Evolutionary conservation across 1,139 yeast genomes (phyloP).

Genomic region (Geotrichum siamense): DNA sequence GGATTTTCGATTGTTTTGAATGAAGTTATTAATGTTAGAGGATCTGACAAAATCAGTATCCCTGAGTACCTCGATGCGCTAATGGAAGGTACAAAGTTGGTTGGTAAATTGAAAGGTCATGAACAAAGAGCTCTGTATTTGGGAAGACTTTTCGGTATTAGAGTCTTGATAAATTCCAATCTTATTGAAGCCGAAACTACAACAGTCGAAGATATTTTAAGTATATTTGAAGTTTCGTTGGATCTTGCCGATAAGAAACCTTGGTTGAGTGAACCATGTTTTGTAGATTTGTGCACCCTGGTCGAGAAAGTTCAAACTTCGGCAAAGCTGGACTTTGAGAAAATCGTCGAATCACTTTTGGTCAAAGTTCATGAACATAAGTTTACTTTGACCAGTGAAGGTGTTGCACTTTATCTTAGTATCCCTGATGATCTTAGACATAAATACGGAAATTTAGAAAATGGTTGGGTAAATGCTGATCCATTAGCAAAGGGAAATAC

Average conservation of each 20-base stretch:
- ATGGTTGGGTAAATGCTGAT: constrained; percentile 60
- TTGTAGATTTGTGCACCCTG: constrained; percentile 61
- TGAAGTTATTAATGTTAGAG: constrained; percentile 52
- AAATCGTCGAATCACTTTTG: constrained; percentile 36
- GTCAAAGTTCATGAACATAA: constrained; percentile 45
- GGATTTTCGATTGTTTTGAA: constrained; percentile 88
- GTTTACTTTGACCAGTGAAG: constrained; percentile 67
- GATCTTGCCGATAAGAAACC: constrained; percentile 58
- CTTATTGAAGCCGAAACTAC: constrained; percentile 37
- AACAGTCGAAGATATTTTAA: constrained; percentile 29
- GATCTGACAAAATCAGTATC: constrained; percentile 31
- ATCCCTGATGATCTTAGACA: constrained; percentile 38
- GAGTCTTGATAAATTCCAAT: constrained; percentile 57
- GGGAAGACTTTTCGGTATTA: constrained; percentile 81
- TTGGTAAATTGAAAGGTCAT: constrained; percentile 57
- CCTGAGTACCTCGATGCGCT: constrained; percentile 43
- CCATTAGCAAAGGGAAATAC: constrained; percentile 69
- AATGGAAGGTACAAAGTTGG: constrained; percentile 38
- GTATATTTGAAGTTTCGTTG: constrained; percentile 45
- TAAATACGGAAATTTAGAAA: constrained; percentile 30
- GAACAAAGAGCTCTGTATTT: constrained; percentile 75
- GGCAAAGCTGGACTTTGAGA: constrained; percentile 24
- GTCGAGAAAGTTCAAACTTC: constrained; percentile 32
- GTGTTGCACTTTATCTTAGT: constrained; percentile 62
- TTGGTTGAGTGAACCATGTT: constrained; percentile 81